A percentile compares a stretch with the other conserved stretches of the same genome.
phyloP scores from a whole-genome alignment of 2,329 filamentous ascomycete genomes.

The Epichloe festucae region DNA sequence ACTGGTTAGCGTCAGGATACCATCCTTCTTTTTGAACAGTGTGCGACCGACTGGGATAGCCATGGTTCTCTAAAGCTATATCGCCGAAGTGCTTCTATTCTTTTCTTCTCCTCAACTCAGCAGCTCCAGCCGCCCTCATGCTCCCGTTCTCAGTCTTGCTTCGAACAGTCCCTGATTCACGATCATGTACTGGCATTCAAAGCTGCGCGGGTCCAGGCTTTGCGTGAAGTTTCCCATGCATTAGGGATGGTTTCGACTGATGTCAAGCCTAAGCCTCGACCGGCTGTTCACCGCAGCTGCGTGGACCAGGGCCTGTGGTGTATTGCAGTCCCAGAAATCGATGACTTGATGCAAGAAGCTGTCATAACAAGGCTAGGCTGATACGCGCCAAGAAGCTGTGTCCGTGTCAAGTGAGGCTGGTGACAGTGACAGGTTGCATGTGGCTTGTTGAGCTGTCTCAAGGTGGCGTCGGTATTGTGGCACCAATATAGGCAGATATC shows the following conservation, averaged over 20 bases:
- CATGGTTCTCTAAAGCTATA: slow-evolving; percentile 26
- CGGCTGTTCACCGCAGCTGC: background rate
- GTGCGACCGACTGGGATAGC: slow-evolving; percentile 51
- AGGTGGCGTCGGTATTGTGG: background rate
- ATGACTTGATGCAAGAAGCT: background rate
- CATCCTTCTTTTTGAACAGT: slow-evolving; percentile 93
- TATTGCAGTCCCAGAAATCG: background rate
- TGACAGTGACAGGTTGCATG: too few relatives aligned
- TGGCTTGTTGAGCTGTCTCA: too few relatives aligned
- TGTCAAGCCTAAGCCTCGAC: background rate
- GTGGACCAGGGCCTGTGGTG: background rate
- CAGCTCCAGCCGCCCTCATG: background rate
- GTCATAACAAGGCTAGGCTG: background rate
- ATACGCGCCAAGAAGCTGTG: background rate
- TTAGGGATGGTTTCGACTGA: background rate
- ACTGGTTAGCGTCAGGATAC: slow-evolving; percentile 59
- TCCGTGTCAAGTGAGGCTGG: too few relatives aligned
- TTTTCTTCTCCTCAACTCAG: background rate
- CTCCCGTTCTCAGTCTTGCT: background rate
- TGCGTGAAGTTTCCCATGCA: background rate
- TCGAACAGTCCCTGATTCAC: background rate
- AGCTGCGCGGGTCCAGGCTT: background rate
- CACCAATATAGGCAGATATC: background rate
- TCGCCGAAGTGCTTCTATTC: background rate
- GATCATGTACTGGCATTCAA: background rate